phyloP scores from a whole-genome alignment of 345 rosid species.

The Heritiera littoralis region DNA sequence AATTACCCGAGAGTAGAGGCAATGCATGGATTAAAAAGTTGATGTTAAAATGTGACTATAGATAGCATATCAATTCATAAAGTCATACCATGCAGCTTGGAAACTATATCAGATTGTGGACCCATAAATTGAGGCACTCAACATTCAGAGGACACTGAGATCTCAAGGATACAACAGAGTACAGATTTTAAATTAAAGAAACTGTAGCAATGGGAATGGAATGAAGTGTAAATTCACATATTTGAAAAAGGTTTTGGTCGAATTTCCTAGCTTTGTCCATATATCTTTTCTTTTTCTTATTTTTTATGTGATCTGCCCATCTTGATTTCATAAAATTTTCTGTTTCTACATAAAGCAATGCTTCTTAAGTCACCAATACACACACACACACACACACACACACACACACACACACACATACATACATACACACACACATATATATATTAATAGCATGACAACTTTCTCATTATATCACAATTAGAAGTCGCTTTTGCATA shows the following conservation, averaged over 20 bases:
- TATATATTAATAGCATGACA: not conserved
- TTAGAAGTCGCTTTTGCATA: slow-evolving; percentile 2
- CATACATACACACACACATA: not conserved
- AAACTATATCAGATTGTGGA: not conserved
- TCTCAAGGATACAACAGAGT: not conserved
- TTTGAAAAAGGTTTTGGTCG: not conserved
- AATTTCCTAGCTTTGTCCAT: not conserved
- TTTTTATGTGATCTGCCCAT: not conserved
- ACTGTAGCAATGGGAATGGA: not conserved
- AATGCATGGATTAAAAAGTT: not conserved
- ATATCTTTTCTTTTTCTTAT: not conserved
- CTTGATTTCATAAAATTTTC: not conserved
- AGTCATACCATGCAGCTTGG: not conserved
- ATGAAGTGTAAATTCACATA: not conserved
- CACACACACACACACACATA: no score
- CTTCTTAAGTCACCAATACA: not conserved
- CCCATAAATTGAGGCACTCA: not conserved
- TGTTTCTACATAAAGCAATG: not conserved
- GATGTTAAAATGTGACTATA: not conserved
- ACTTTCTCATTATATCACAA: not conserved
- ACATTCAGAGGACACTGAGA: not conserved
- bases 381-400: no score
- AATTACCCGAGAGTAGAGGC: not conserved
- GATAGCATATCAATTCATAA: not conserved
- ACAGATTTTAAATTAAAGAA: slow-evolving; percentile 8